Conservation (phyloP, 805 yeast genomes). For the Cyberlindnera veronae region DNA sequence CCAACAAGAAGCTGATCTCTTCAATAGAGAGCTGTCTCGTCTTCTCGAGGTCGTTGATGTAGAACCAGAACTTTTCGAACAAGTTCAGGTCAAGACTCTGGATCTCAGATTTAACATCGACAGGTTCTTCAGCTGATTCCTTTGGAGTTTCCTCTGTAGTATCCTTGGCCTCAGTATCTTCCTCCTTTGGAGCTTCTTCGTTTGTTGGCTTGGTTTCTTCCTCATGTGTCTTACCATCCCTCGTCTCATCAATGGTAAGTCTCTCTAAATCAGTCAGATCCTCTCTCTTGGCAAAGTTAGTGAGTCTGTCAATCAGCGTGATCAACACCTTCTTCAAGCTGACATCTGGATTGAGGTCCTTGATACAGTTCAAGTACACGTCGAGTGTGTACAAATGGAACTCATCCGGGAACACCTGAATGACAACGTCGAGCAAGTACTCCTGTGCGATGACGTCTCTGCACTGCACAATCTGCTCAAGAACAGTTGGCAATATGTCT, state of each 20-base stretch:
- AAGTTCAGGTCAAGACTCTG: conserved; percentile 33
- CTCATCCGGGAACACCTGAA: conserved; percentile 93
- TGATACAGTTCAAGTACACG: conserved; percentile 58
- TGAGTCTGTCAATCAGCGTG: conserved; percentile 69
- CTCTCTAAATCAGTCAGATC: conserved; percentile 23
- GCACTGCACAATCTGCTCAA: conserved; percentile 92
- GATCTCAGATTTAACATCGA: background rate
- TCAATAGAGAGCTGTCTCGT: conserved; percentile 60
- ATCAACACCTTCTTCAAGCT: conserved; percentile 61
- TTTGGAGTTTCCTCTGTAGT: conserved; percentile 4
- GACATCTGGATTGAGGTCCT: conserved; percentile 68
- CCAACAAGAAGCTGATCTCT: conserved; percentile 61
- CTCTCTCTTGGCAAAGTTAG: conserved; percentile 47
- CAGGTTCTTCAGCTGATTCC: conserved; percentile 11
- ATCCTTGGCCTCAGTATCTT: conserved; percentile 4
- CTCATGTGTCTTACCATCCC: conserved; percentile 14
- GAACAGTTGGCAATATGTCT: conserved; percentile 68
- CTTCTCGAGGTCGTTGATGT: conserved; percentile 52
- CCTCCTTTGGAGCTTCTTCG: conserved; percentile 5
- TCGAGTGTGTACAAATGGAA: conserved; percentile 78
- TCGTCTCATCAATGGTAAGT: conserved; percentile 20
- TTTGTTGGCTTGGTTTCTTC: no score
- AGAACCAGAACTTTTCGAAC: conserved; percentile 65
- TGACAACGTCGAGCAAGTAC: conserved; percentile 83
- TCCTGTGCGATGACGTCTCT: conserved; percentile 90